Percentiles rank a stretch among this genome's conserved stretches.
Evolutionary conservation across 768 basidiomycete genomes (phyloP).

Genomic region (Multifurca ochricompacta): DNA sequence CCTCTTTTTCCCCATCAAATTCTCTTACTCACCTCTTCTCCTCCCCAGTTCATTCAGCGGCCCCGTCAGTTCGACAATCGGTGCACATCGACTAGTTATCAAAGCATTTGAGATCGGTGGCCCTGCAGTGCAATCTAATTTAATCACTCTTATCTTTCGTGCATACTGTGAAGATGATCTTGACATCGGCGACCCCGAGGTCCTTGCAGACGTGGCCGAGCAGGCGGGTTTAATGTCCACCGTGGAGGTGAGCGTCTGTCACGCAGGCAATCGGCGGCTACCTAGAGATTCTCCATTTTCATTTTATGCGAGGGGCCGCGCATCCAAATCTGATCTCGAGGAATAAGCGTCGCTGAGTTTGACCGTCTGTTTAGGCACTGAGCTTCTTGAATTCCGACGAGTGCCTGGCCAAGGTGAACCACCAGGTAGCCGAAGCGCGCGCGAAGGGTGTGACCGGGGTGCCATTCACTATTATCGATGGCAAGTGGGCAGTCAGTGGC

Average conservation of each 20-base stretch:
- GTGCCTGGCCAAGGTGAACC: constrained; percentile 53
- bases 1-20: background rate
- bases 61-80: constrained; percentile 54
- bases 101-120: constrained; percentile 62
- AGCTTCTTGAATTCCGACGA: constrained; percentile 61
- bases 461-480: constrained; percentile 72
- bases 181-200: constrained; percentile 52
- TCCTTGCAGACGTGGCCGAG: constrained; percentile 55
- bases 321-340: background rate
- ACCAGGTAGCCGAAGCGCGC: constrained; percentile 54
- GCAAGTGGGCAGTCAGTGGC: constrained; percentile 70
- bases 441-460: constrained; percentile 68
- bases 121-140: constrained; percentile 46
- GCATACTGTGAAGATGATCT: constrained; percentile 57
- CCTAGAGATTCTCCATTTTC: background rate
- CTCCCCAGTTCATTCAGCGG: constrained; percentile 47
- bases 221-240: constrained; percentile 48
- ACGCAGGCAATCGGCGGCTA: constrained; percentile 11
- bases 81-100: constrained; percentile 62
- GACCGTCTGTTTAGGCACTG: constrained; percentile 38
- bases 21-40: background rate
- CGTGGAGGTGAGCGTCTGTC: constrained; percentile 41
- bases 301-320: background rate
- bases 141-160: constrained; percentile 54
- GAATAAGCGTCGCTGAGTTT: background rate